phyloP scores from a whole-genome alignment of 2,329 filamentous ascomycete genomes.

The Simplicillium sp. region DNA sequence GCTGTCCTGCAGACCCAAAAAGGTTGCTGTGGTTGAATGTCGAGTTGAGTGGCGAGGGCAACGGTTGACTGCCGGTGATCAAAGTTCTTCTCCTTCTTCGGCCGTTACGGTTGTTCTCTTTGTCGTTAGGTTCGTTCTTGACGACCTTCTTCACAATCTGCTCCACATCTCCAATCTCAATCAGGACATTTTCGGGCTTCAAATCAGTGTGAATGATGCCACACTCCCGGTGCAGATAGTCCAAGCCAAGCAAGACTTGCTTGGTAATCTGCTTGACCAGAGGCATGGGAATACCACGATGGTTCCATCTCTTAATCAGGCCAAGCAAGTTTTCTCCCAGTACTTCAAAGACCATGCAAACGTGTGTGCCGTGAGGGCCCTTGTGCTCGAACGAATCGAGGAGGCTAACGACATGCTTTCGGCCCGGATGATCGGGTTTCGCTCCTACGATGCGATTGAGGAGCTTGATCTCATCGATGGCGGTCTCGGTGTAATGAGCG shows the following conservation, averaged over 20 bases:
- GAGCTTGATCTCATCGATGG: constrained; percentile 97
- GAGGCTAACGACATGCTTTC: constrained; percentile 90
- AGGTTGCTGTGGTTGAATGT: constrained; percentile 77
- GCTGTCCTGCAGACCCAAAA: constrained; percentile 52
- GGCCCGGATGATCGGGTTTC: constrained; percentile 87
- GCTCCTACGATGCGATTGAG: constrained; percentile 94
- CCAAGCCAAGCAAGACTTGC: constrained; percentile 87
- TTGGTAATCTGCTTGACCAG: constrained; percentile 98
- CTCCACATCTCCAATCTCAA: constrained; percentile 97
- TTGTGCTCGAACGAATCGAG: constrained; percentile 97
- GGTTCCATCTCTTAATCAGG: constrained; percentile 97
- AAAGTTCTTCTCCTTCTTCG: constrained; percentile 81
- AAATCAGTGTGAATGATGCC: constrained; percentile 98
- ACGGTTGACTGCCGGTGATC: constrained; percentile 92
- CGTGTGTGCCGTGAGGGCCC: constrained; percentile 89
- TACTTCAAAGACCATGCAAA: constrained; percentile 99
- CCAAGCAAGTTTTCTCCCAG: constrained; percentile 90
- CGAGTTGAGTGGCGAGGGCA: constrained; percentile 89
- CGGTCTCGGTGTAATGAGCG: constrained; percentile 97
- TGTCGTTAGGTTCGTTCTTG: constrained; percentile 64
- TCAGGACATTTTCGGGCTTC: constrained; percentile 96
- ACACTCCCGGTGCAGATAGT: constrained; percentile 95
- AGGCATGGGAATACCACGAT: constrained; percentile 90
- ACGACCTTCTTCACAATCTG: constrained; percentile 96
- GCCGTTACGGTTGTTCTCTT: constrained; percentile 88